Base-by-base conservation (phyloP, 768 basidiomycete species). In the Lactarius tabidus region DNA sequence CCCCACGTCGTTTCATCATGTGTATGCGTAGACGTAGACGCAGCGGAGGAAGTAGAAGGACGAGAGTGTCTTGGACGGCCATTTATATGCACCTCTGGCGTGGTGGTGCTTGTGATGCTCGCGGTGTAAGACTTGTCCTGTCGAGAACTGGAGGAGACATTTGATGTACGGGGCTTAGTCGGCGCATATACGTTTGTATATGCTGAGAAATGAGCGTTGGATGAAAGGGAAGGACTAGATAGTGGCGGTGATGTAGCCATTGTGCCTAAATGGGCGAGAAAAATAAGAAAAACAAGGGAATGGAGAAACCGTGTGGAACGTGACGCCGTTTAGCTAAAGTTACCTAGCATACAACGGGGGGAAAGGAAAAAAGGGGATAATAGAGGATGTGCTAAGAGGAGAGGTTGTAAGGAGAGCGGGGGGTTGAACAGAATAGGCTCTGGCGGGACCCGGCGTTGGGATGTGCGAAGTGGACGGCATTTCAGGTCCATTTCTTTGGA, bases 1-100 rank as follows among this genome's bases (percentile, higher is more conserved):
- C 92, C 93, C 93, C 93, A 95, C 33, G 82, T 82, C 43, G 60
- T 58, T 0, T 69, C 59, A 20, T 69, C 64, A 0, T 57, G 63
- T 29, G 64, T 51, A 57, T 43, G 31, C 2, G 61, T 60, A 26
- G 45, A 48, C 20, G 45, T 60, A 26, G 48, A 51, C n/a, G 48
- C 48, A 38, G 59, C 60, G 48, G 55, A 57, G 2, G 62, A 64
- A 35, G 57, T 35, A 36, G 65, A 67, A 36, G 70, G 55, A 48
- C 55, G 69, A 45, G 62, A 51, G 20, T 61, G 59, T 26, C 31
- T 57, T 28, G 68, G 72, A 20, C 65, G 62, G 53, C 73, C 73
- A 62, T 74, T 74, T 36, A 74, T 63, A 55, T 70, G 72, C 23
- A 74, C 69, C 33, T 73, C 72, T 18, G 73, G 73, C 18, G 71